Evolutionary conservation across 192 early-diverging fungal species (phyloP).

Genomic region (Chytriomyces sp.): DNA sequence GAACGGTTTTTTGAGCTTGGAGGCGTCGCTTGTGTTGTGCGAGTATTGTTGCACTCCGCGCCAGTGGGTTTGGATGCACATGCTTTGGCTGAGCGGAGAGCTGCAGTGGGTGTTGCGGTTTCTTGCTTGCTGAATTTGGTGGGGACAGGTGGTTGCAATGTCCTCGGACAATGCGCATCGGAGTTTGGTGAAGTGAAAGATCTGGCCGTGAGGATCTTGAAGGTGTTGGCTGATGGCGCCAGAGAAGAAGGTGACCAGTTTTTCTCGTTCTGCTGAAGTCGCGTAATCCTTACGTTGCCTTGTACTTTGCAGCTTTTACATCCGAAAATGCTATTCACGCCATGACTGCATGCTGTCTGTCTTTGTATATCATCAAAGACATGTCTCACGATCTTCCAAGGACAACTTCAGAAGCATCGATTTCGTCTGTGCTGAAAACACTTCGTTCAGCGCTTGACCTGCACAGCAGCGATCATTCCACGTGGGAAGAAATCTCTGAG

Average conservation of each 20-base stretch:
- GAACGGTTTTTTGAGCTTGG: conserved; percentile 25
- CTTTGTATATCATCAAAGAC: conserved; percentile 17
- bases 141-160: not conserved
- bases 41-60: not conserved
- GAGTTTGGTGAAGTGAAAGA: not conserved
- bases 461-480: not conserved
- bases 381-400: not conserved
- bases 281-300: not conserved
- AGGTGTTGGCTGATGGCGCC: not conserved
- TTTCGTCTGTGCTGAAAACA: not conserved
- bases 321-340: conserved; percentile 1
- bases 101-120: conserved; percentile 11
- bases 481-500: conserved; percentile 21
- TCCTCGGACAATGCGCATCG: not conserved
- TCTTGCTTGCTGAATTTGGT: conserved; percentile 35
- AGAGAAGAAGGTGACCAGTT: not conserved
- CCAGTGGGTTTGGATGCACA: not conserved
- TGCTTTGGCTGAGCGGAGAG: too few relatives aligned
- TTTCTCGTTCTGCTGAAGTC: not conserved
- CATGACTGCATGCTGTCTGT: conserved; percentile 23
- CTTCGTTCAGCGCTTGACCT: not conserved
- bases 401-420: not conserved
- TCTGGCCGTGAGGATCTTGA: not conserved
- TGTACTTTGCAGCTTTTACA: not conserved
- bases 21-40: conserved; percentile 9